Base-by-base conservation (phyloP, 2,329 filamentous ascomycete genomes). In the Penicillium brevicompactum region DNA sequence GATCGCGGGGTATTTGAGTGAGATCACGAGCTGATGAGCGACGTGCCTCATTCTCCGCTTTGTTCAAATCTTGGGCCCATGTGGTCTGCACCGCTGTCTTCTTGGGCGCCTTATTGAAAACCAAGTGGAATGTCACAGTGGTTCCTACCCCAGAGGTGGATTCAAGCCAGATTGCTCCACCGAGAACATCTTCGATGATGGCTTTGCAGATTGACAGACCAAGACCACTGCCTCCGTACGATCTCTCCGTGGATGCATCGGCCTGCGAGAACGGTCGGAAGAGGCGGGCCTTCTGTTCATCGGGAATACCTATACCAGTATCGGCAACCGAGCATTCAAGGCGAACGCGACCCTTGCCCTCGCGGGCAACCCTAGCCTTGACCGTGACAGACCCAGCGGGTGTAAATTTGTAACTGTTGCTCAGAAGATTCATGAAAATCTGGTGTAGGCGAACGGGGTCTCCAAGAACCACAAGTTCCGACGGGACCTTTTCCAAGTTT, bases 191-290 rank as follows among this genome's bases (percentile, higher is more conserved):
- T 75, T 96, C 90, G 58, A 97, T 92, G 42, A 97, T 86, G 0
- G 90, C 92, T 74, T 96, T 96, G 82, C 92, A 96, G 61, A 97
- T 97, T 68, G 90, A 95, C 42, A 97, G 81, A 2, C 92, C 92
- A 2, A 97, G 85, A 22, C 92, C 92, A 63, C 91, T 96, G 42
- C 92, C 92, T 40, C 92, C 92, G 65, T 96, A 97, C 69, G 92
- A 94, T 49, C 92, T 83, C 51, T 92, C 91, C 2, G 92, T 96
- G 64, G 90, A 94, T 46, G 88, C 89, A 74, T 97, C 92, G 1
- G 93, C 92, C 74, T 97, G 92, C 52, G 90, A 93, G 69, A 97
- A 97, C 0, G 92, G 92, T 64, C 91, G 85, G 82, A 97, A 97
- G 1, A 97, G 82, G 59, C 94, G 94, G 57, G 88, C 86, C 46